These are phyloP conservation scores for Dipteronia dyeriana DNA, from an alignment of 345 rosid genomes.

Conservation along the genomic window DNA sequence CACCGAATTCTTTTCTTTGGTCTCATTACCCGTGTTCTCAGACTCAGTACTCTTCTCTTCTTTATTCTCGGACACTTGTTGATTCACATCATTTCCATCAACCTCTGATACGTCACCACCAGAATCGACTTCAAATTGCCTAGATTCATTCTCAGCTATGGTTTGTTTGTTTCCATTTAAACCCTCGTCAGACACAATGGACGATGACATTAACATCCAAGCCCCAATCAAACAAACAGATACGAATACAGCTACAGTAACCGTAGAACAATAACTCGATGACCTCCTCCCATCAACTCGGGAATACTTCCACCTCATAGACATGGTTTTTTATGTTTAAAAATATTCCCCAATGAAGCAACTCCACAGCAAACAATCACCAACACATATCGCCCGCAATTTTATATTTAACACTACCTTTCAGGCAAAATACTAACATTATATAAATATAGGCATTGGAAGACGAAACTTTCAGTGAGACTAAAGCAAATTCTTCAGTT, in stretches of 20 bases:
- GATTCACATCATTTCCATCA: constrained; percentile 19
- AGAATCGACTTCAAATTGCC: constrained; percentile 30
- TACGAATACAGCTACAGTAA: constrained; percentile 59
- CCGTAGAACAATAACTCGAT: constrained; percentile 59
- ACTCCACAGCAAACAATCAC: constrained; percentile 24
- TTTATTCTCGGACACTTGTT: constrained; percentile 19
- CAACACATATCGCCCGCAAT: constrained; percentile 12
- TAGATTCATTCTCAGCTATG: constrained; percentile 21
- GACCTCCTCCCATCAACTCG: constrained; percentile 68
- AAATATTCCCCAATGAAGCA: constrained; percentile 23
- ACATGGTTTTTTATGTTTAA: constrained; percentile 41
- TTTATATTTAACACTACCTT: background rate
- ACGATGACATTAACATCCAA: constrained; percentile 88
- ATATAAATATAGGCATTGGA: background rate
- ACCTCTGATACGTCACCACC: constrained; percentile 42
- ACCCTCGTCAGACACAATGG: constrained; percentile 45
- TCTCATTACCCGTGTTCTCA: constrained; percentile 27
- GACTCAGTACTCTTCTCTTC: constrained; percentile 34
- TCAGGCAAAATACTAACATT: background rate
- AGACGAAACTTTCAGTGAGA: background rate
- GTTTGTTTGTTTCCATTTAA: constrained; percentile 33
- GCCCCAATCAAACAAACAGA: constrained; percentile 72
- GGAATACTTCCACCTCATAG: constrained; percentile 60
- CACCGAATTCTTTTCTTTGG: constrained; percentile 23
- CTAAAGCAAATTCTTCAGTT: background rate